These are phyloP conservation scores for Nicotiana undulata DNA, from an alignment of 257 asterid species.

Conservation along the genomic window DNA sequence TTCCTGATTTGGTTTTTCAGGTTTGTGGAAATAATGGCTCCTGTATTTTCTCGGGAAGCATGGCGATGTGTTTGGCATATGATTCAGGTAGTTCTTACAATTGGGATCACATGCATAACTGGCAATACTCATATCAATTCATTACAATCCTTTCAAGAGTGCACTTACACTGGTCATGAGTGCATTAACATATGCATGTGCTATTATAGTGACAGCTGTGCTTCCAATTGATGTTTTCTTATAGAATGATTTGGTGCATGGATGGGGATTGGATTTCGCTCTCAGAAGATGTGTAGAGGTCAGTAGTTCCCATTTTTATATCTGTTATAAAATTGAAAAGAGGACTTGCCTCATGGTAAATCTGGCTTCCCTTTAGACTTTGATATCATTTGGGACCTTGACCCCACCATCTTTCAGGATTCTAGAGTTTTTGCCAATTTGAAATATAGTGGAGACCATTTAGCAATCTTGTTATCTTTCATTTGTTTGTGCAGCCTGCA, in stretches of 20 bases:
- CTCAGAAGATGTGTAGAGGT: slow-evolving; percentile 94
- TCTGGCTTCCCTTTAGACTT: background rate
- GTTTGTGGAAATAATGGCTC: slow-evolving; percentile 99
- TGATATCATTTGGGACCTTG: background rate
- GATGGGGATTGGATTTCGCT: slow-evolving; percentile 99
- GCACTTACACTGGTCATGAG: background rate
- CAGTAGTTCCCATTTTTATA: slow-evolving; percentile 20
- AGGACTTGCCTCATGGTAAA: background rate
- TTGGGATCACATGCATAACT: background rate
- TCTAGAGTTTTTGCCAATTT: background rate
- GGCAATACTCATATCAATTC: background rate
- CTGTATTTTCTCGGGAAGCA: slow-evolving; percentile 95
- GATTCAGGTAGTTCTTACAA: slow-evolving; percentile 73
- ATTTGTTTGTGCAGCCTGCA: slow-evolving; percentile 20
- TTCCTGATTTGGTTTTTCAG: slow-evolving; percentile 34
- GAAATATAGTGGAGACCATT: background rate
- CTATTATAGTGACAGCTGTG: background rate
- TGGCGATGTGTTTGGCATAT: slow-evolving; percentile 99
- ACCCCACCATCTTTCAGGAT: background rate
- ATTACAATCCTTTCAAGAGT: background rate
- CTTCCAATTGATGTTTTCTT: slow-evolving; percentile 12
- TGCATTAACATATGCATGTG: background rate
- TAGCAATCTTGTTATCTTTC: background rate
- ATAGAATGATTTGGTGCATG: slow-evolving; percentile 99
- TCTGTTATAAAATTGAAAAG: background rate